phyloP scores from a whole-genome alignment of 208 protist genomes.

The Novymonas esmeraldas region DNA sequence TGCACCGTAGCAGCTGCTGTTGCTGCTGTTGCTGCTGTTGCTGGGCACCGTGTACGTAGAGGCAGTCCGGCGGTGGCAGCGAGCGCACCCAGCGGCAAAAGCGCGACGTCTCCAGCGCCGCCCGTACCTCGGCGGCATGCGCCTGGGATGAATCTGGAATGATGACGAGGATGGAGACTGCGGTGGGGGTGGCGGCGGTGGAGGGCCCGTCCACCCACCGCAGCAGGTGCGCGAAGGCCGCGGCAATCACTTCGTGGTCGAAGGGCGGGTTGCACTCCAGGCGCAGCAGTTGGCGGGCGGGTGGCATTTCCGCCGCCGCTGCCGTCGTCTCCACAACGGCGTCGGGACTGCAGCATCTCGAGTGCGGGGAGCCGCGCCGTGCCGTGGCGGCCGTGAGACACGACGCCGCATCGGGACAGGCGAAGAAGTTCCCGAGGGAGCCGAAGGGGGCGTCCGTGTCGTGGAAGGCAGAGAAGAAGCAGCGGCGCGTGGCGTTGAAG shows the following conservation, averaged over 20 bases:
- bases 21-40: slow-evolving; percentile 12
- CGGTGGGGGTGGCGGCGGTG: not conserved
- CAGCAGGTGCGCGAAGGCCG: slow-evolving; percentile 36
- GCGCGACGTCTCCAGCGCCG: slow-evolving; percentile 25
- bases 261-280: slow-evolving; percentile 53
- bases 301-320: too few species aligned
- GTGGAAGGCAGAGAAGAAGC: slow-evolving; percentile 44
- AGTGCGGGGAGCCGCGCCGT: not conserved
- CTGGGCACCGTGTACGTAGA: slow-evolving; percentile 39
- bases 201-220: slow-evolving; percentile 28
- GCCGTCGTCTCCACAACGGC: not conserved
- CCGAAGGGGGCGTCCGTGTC: slow-evolving; percentile 53
- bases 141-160: slow-evolving; percentile 39
- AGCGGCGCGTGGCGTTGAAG: slow-evolving; percentile 40
- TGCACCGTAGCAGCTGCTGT: not conserved
- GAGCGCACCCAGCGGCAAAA: slow-evolving; percentile 37
- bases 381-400: slow-evolving; percentile 14
- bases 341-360: not conserved
- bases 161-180: slow-evolving; percentile 36
- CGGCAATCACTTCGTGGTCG: slow-evolving; percentile 42
- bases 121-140: slow-evolving; percentile 33
- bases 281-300: slow-evolving; percentile 8
- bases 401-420: slow-evolving; percentile 5
- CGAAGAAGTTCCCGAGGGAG: slow-evolving; percentile 48
- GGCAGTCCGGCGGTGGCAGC: slow-evolving; percentile 14